Conservation (phyloP, 1,139 yeast species). For the Taphrina communis region DNA sequence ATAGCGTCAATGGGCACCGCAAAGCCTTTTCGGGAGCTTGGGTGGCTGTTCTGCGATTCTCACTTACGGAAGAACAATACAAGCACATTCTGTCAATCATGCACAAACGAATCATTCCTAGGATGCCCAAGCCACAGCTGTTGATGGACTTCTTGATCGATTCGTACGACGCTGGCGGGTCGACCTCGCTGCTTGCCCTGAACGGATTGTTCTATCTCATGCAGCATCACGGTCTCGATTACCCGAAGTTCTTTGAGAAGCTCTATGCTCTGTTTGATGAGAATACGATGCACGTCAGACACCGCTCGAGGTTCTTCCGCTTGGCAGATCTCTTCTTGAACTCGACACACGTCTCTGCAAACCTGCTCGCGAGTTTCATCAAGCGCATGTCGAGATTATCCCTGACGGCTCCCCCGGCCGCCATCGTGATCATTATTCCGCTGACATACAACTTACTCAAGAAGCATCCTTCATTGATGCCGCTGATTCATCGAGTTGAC, state of each 20-base stretch:
- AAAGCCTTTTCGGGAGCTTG: constrained; percentile 73
- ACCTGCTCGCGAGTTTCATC: constrained; percentile 85
- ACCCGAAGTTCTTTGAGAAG: constrained; percentile 86
- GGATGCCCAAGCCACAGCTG: constrained; percentile 75
- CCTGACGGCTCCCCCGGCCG: constrained; percentile 84
- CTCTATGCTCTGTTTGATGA: constrained; percentile 76
- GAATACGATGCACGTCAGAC: constrained; percentile 75
- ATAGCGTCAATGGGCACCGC: constrained; percentile 57
- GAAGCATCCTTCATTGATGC: constrained; percentile 93
- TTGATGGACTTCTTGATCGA: constrained; percentile 94
- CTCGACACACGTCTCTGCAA: constrained; percentile 85
- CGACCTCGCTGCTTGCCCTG: constrained; percentile 64
- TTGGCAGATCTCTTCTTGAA: constrained; percentile 82
- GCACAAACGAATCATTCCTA: constrained; percentile 85
- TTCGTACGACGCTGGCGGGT: constrained; percentile 66
- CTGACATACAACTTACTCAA: constrained; percentile 85
- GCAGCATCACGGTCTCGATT: constrained; percentile 81
- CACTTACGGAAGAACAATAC: constrained; percentile 62
- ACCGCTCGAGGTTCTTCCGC: constrained; percentile 86
- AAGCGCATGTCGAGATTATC: constrained; percentile 78
- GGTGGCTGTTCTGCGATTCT: constrained; percentile 62
- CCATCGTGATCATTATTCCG: constrained; percentile 86
- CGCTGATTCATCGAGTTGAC: constrained; percentile 68
- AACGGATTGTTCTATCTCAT: constrained; percentile 88
- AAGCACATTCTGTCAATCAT: constrained; percentile 70